phyloP scores from a whole-genome alignment of 345 rosid genomes.

The Citrus mangshanensis region DNA sequence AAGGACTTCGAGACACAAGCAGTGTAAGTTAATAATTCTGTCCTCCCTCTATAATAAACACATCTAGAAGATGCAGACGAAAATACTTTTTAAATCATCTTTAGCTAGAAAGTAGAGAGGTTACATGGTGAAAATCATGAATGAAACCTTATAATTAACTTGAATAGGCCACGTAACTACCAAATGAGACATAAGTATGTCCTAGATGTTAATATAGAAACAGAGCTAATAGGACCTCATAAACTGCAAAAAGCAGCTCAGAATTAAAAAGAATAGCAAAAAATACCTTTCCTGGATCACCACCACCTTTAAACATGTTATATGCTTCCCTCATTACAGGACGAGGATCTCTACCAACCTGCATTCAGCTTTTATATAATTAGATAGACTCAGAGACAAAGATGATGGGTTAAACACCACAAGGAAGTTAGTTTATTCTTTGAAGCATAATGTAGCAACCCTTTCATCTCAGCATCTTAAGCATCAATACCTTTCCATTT shows the following conservation, averaged over 20 bases:
- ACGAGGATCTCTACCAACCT: constrained; percentile 89
- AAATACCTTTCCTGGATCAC: constrained; percentile 82
- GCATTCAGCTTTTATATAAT: constrained; percentile 21
- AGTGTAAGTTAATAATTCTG: not conserved
- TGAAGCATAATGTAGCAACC: not conserved
- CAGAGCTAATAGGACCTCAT: not conserved
- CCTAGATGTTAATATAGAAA: not conserved
- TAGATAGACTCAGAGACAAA: not conserved
- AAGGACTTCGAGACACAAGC: not conserved
- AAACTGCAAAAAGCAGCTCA: not conserved
- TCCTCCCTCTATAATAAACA: not conserved
- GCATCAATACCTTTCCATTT: not conserved
- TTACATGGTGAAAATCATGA: not conserved
- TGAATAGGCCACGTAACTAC: too few species aligned
- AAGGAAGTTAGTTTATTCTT: not conserved
- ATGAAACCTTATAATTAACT: not conserved
- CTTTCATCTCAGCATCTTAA: not conserved
- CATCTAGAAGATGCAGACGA: not conserved
- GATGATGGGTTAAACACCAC: not conserved
- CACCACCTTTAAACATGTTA: constrained; percentile 72
- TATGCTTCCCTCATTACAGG: constrained; percentile 83
- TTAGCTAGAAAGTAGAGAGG: not conserved
- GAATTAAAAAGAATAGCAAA: not conserved
- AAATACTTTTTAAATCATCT: not conserved
- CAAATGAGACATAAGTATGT: not conserved